Evolutionary conservation across 192 early-diverging fungal genomes (phyloP), one percentile per base, ranked within the genome.

Genomic region (Coemansia reversa): DNA sequence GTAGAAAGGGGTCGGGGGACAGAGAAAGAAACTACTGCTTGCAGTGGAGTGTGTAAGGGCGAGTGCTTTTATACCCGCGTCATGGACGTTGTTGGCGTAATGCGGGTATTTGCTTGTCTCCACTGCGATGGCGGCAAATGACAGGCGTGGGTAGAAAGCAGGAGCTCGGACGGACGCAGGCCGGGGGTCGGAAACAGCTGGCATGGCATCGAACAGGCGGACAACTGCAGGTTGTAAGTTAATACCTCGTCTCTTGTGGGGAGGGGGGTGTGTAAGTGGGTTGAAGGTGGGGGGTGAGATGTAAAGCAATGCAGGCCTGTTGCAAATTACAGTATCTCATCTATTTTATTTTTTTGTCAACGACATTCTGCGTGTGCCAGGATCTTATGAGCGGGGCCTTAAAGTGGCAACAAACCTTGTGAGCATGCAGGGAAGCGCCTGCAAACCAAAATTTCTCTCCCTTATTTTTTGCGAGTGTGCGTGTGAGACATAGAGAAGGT

Each of bases 151-250:
- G n/a, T 19, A 62, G 51, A 53, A 39, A 23, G 22, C 9, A 35
- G 20, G 51, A 35, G 61, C 61, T 63, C 61, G 24, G 61, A 63
- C 61, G 61, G 61, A 53, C 20, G 61, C 61, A 52, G 61, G 42
- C 58, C 25, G 61, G 51, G 51, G 18, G 39, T 27, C 42, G 39
- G 51, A 63, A 63, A 63, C 51, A 23, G 61, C 61, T 23, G 33
- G 61, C 24, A 30, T n/a, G 47, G 51, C 61, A 54, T 51, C 27
- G 61, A 63, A 63, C 61, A 63, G 61, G 51, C 61, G 53, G 61
- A 42, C 50, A 51, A 53, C 51, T 53, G 24, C 51, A 50, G 35
- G 49, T 53, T 63, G 39, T 12, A 45, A 45, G 53, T 53, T 63
- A 63, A 63, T 11, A 27, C 60, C 42, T 51, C 27, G 45, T 32